Conservation (phyloP, 768 basidiomycete species). For the Lanmaoa rubissima region DNA sequence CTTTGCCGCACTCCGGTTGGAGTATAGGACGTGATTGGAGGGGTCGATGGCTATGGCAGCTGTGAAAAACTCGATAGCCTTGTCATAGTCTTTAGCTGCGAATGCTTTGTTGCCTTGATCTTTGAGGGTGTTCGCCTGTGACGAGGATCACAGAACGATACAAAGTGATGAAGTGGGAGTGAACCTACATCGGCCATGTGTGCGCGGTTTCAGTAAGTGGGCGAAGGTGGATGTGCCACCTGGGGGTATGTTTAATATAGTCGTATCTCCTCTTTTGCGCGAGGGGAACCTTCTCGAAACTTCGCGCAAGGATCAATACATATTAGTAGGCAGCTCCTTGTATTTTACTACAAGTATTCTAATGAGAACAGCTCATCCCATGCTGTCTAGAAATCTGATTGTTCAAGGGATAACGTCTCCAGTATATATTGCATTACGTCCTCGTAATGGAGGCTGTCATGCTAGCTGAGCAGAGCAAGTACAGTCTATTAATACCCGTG, state of each 20-base stretch:
- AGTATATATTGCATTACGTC: too few species aligned
- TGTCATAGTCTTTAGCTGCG: slow-evolving; percentile 87
- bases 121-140: slow-evolving; percentile 65
- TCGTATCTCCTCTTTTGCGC: slow-evolving; percentile 5
- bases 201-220: background rate
- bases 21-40: slow-evolving; percentile 84
- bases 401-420: too few species aligned
- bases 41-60: slow-evolving; percentile 83
- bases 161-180: background rate
- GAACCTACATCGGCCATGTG: slow-evolving; percentile 38
- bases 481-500: too few species aligned
- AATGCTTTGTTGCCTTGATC: slow-evolving; percentile 96
- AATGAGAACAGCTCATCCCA: background rate
- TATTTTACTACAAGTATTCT: background rate
- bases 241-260: too few species aligned
- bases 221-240: background rate
- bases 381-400: too few species aligned
- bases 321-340: background rate
- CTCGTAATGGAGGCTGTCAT: too few species aligned
- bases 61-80: slow-evolving; percentile 78
- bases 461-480: too few species aligned
- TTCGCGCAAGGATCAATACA: slow-evolving; percentile 11
- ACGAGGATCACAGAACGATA: slow-evolving; percentile 20
- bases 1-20: slow-evolving; percentile 89
- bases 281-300: slow-evolving; percentile 33